phyloP scores from a whole-genome alignment of 2,329 filamentous ascomycete genomes.

The Aspergillus tamarii region DNA sequence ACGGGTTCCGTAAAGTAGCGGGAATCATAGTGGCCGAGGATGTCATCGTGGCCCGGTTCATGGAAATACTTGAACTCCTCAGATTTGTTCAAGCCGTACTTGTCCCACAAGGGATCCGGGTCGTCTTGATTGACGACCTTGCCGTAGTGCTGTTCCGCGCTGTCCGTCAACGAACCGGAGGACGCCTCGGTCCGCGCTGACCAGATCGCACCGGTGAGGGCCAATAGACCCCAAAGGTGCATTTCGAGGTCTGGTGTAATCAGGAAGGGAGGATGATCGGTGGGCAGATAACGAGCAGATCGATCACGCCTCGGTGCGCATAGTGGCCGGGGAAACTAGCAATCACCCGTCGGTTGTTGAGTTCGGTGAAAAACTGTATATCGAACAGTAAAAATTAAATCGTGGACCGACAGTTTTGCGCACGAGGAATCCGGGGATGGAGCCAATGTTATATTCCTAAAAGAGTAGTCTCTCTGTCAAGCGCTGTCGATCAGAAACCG shows the following conservation, averaged over 20 bases:
- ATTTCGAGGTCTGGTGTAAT: conserved; percentile 20
- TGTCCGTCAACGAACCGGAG: conserved; percentile 15
- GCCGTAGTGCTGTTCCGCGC: conserved; percentile 14
- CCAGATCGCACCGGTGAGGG: conserved; percentile 24
- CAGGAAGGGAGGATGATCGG: neutral
- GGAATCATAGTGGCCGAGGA: conserved; percentile 72
- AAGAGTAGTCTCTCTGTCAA: neutral
- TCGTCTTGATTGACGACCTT: conserved; percentile 15
- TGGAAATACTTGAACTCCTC: conserved; percentile 64
- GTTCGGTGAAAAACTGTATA: neutral
- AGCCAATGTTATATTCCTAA: conserved; percentile 1
- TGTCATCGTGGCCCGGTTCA: conserved; percentile 63
- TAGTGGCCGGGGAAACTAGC: conserved; percentile 11
- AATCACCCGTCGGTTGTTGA: neutral
- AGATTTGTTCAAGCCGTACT: conserved; percentile 33
- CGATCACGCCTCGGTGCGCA: conserved; percentile 21
- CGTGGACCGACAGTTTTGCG: neutral
- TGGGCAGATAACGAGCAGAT: neutral
- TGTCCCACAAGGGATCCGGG: conserved; percentile 23
- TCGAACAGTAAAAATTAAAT: neutral
- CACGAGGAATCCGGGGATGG: neutral
- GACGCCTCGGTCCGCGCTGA: conserved; percentile 22
- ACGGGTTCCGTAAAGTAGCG: conserved; percentile 70
- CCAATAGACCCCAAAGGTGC: conserved; percentile 23
- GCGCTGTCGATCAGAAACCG: neutral